Conservation (phyloP, 1,139 yeast species). For the Pneumocystis sp. region DNA sequence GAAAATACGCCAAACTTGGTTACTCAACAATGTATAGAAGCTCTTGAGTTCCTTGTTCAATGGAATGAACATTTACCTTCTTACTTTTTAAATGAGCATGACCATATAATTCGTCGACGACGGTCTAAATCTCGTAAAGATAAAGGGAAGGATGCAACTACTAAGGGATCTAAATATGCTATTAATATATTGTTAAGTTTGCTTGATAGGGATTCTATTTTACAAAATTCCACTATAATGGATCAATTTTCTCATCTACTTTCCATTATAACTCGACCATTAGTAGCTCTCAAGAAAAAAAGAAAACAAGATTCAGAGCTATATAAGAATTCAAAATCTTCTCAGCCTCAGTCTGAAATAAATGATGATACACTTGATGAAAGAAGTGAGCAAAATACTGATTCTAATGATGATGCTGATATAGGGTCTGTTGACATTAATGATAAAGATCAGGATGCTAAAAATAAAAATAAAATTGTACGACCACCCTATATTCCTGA, state of each 20-base stretch:
- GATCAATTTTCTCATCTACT: constrained; percentile 62
- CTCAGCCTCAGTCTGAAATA: neutral
- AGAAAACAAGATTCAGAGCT: constrained; percentile 2
- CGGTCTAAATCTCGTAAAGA: constrained; percentile 27
- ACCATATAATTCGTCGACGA: constrained; percentile 33
- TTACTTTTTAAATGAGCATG: constrained; percentile 73
- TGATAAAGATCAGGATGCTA: constrained; percentile 15
- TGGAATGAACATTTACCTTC: constrained; percentile 55
- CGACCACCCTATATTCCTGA: constrained; percentile 54
- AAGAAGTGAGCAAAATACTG: constrained; percentile 5
- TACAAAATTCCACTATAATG: constrained; percentile 60
- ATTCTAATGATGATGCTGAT: constrained; percentile 5
- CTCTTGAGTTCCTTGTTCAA: constrained; percentile 56
- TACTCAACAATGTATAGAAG: constrained; percentile 66
- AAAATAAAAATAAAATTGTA: constrained; percentile 20
- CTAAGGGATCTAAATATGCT: constrained; percentile 43
- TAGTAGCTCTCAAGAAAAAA: constrained; percentile 22
- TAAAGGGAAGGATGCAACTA: constrained; percentile 26
- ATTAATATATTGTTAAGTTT: constrained; percentile 52
- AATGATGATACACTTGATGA: constrained; percentile 2
- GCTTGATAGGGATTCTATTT: constrained; percentile 47
- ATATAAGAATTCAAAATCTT: neutral
- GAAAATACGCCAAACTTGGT: constrained; percentile 56
- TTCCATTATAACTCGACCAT: constrained; percentile 63
- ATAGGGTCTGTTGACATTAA: constrained; percentile 11